Base-by-base conservation (phyloP, 441 rosid genomes). In the Mallotus repandus region DNA sequence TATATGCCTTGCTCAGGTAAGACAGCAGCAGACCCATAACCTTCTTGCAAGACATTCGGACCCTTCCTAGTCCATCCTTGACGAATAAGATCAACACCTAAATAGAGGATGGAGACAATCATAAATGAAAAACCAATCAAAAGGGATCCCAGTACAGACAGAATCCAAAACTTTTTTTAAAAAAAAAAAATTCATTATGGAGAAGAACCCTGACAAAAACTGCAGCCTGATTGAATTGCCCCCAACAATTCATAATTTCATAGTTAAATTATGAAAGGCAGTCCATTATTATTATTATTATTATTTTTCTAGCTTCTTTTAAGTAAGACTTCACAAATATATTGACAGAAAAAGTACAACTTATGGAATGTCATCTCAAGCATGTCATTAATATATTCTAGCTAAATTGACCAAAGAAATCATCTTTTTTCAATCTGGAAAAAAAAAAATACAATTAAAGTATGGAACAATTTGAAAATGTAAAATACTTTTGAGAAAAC, bases 1-100 rank as follows among this genome's bases (percentile, higher is more conserved):
- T 93, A 96, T 81, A 96, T 90, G 81, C 99, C 99, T 85, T 88
- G 98, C 84, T 96, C 98, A 77, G 98, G 98, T 83, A 93, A 87
- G 81, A 96, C 87, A 76, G 99, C 82, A 48, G 97, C 93, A 84
- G 98, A 90, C 25, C 99, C 99, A 81, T 93, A 96, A 78, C 97
- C 97, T 90, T 96, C 97, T 82, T 93, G 96, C 68, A 83, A 81
- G 50, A 86, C 91, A 88, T 87, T 89, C 63, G 97, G 74, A 75
- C 91, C 88, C 83, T 84, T 96, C 86, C 86, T 87, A 78, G 77
- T 91, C 99, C 99, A 96, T 69, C 98, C 97, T 88, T 88, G 95
- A 74, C 92, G 93, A 80, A 91, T 83, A 77, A 92, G 89, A 83
- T 91, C 97, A 84, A 64, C 90, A 80, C 95, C 98, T 94, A 81